Base-by-base conservation (phyloP, 2,329 filamentous ascomycete species). In the Sporothrix humicola region DNA sequence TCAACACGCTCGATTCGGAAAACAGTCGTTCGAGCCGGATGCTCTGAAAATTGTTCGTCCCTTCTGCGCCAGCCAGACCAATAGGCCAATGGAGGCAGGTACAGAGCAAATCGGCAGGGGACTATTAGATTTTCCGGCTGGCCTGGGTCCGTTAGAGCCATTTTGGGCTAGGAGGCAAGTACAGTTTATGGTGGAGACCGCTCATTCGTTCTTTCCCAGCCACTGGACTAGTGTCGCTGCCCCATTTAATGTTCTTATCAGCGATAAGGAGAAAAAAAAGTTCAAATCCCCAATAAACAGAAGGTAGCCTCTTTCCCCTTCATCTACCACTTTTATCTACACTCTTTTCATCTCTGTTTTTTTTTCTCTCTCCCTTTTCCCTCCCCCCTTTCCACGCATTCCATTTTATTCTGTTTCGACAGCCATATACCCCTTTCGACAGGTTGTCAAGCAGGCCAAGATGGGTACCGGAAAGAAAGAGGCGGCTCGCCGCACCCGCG, bases 401-500 rank as follows among this genome's bases (percentile, higher is more conserved):
- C 74, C 73, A 74, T 66, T 15, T 23, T 37, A 12, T 20, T 65
- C 42, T 58, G 9, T 63, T 31, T 69, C 17, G 58, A 31, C 46
- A 66, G 42, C 66, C 17, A 46, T 20, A 31, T 44, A 50, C 13
- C 31, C 13, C 37, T 42, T 20, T 54, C 15, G 17, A 70, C n/a
- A 54, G 68, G 72, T 56, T 73, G 68, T 69, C 68, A 42, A 46
- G 37, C 58, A 69, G 56, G 26, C 15, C 52, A 74, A 59, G 12
- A 77, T 77, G 76, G 76, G 76, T 54, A 77, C 76, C 58, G 65
- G n/a, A 17, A 98, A 98, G 88, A 98, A 98, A 84, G 95, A 98
- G 84, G 90, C 90, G 77, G 88, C 86, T 82, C 91, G 95, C 84
- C 92, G 92, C 82, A 88, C 88, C 85, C 92, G 94, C 82, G 91